Conservation (phyloP, 129 eudicot species). For the Glebionis coronaria region DNA sequence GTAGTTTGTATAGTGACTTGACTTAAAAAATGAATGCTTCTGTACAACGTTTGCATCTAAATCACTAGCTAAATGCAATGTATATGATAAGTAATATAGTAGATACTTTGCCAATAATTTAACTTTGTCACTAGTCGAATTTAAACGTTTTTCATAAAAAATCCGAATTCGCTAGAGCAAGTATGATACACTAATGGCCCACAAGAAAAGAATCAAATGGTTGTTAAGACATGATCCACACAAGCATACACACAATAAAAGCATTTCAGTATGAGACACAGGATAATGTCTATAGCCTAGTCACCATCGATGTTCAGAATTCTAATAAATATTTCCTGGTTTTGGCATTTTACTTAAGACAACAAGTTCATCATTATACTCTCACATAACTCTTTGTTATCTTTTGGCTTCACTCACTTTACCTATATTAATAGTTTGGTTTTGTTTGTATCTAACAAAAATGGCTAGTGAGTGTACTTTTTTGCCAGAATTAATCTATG, state of each 20-base stretch:
- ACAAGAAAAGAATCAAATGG: slow-evolving; percentile 9
- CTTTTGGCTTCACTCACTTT: not conserved
- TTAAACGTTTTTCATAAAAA: too few relatives aligned
- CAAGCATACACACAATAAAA: slow-evolving; percentile 3
- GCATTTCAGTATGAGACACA: not conserved
- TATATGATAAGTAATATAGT: too few relatives aligned
- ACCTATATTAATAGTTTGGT: not conserved
- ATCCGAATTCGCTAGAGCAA: not conserved
- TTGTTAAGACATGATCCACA: not conserved
- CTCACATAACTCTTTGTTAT: slow-evolving; percentile 6
- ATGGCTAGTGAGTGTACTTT: slow-evolving; percentile 25
- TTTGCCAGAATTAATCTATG: slow-evolving; percentile 20
- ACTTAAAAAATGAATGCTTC: too few relatives aligned
- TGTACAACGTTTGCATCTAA: too few relatives aligned
- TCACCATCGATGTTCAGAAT: slow-evolving; percentile 21
- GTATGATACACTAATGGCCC: slow-evolving; percentile 1
- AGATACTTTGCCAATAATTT: too few relatives aligned
- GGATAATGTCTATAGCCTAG: slow-evolving; percentile 18
- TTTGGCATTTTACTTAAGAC: not conserved
- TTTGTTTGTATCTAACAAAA: slow-evolving; percentile 13
- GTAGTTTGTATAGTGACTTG: too few relatives aligned
- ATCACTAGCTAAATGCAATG: too few relatives aligned
- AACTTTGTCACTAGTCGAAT: not conserved
- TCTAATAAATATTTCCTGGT: not conserved
- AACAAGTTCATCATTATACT: slow-evolving; percentile 15